Conservation (phyloP, 139 green algal species). For the Volvox reticuliferus region DNA sequence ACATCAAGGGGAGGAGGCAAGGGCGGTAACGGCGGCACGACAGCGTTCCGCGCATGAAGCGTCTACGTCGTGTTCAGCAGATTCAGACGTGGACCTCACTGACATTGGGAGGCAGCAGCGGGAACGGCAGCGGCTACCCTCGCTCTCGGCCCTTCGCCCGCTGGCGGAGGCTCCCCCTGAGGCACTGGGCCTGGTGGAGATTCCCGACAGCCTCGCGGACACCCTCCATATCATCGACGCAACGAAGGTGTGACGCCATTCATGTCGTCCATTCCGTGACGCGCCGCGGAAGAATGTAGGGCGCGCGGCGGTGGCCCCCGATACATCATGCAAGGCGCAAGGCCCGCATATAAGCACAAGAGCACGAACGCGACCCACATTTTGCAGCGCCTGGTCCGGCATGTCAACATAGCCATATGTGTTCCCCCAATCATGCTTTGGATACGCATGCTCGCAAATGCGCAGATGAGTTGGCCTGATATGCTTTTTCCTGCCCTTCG, state of each 20-base stretch:
- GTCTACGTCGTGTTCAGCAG: neutral
- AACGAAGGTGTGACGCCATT: neutral
- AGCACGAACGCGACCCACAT: too few species aligned
- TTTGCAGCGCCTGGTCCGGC: too few species aligned
- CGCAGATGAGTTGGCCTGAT: too few species aligned
- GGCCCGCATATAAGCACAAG: too few species aligned
- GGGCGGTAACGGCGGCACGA: neutral
- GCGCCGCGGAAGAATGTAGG: too few species aligned
- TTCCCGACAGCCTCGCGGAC: conserved; percentile 26
- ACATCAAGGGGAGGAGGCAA: neutral
- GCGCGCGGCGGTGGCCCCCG: too few species aligned
- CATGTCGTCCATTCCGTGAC: too few species aligned
- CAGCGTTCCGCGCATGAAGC: neutral
- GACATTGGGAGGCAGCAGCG: neutral
- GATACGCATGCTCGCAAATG: too few species aligned
- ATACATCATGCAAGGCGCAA: too few species aligned
- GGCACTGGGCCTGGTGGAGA: neutral
- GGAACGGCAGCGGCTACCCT: neutral
- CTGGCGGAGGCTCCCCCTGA: neutral
- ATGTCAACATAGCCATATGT: too few species aligned
- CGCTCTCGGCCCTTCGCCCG: neutral
- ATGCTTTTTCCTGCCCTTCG: too few species aligned
- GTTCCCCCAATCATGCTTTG: too few species aligned
- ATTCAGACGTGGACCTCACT: neutral
- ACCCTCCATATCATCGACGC: conserved; percentile 51